Evolutionary conservation across 306 rosid genomes (phyloP).

Genomic region (Trifolium dubium): DNA sequence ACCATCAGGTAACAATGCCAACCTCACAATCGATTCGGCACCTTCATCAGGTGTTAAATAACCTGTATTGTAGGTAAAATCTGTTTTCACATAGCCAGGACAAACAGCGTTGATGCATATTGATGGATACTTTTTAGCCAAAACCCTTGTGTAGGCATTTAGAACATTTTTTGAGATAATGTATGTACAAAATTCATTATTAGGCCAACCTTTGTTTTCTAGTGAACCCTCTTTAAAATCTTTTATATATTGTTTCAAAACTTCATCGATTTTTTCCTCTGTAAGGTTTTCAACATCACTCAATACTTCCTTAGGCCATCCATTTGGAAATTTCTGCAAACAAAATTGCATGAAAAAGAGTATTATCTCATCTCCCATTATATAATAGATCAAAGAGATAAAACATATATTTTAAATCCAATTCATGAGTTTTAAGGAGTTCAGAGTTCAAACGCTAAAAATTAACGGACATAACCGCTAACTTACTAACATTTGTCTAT

Average conservation of each 20-base stretch:
- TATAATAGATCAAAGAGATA: too few species aligned
- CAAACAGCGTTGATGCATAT: constrained; percentile 46
- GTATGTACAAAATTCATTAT: constrained; percentile 9
- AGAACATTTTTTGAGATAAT: constrained; percentile 46
- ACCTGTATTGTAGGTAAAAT: constrained; percentile 44
- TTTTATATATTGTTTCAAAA: constrained; percentile 40
- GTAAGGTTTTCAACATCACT: constrained; percentile 42
- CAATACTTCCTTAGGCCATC: constrained; percentile 47
- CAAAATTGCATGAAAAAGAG: too few species aligned
- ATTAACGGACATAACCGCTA: too few species aligned
- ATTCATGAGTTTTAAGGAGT: too few species aligned
- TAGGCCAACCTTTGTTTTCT: constrained; percentile 48
- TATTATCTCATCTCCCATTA: too few species aligned
- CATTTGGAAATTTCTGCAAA: not conserved
- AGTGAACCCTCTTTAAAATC: constrained; percentile 42
- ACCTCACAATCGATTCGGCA: constrained; percentile 45
- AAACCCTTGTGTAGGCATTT: constrained; percentile 47
- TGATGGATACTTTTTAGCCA: constrained; percentile 47
- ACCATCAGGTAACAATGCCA: constrained; percentile 45
- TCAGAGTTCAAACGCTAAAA: too few species aligned
- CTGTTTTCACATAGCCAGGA: constrained; percentile 55
- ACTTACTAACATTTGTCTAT: too few species aligned
- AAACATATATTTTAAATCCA: too few species aligned
- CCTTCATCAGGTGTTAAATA: constrained; percentile 57
- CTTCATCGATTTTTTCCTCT: constrained; percentile 44